Base-by-base conservation (phyloP, 805 yeast species). In the Dipodascopsis tothii region DNA sequence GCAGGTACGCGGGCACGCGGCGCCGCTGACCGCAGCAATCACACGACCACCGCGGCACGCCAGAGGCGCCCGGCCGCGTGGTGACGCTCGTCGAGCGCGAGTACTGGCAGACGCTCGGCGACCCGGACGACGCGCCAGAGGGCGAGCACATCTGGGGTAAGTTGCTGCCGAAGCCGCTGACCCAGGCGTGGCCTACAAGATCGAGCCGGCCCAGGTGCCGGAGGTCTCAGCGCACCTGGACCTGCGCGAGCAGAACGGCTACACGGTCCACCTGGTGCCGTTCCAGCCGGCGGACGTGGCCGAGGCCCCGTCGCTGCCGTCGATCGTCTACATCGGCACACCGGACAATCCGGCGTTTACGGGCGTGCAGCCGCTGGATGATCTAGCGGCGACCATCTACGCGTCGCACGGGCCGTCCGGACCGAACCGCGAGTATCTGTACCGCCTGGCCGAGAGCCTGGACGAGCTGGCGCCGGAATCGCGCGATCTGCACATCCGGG, bases 11-110 rank as follows among this genome's bases (percentile, higher is more conserved):
- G 33, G 9, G 30, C 9, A 9, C 11, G 11, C 14, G 9, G 30
- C 14, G n/a, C n/a, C n/a, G n/a, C 30, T 9, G 30, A 25, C 11
- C 9, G 14, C 14, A 25, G 30, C 34, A 34, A 38, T 81, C 92
- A 7, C 77, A 80, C 20, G 96, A 88, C 60, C 95, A 90, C 61
- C 66, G 96, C 41, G 96, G 96, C 1, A 82, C 94, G 0, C 86
- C 85, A 0, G 84, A 76, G 44, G 60, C 65, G n/a, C 95, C 94
- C 1, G 97, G 97, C 0, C 64, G 96, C 27, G 96, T 88, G 1
- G 95, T 76, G 6, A 88, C 96, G 0, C 66, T 88, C 37, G 69
- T 88, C 1, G 74, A 87, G 6, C 66, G 74, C 36, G 71, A 72
- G 5, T 57, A 55, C 52, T 66, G 70, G 70, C 78, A 77, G 45